Base-by-base conservation (phyloP, 2,329 filamentous ascomycete species). In the Ophiostoma pallidulum region DNA sequence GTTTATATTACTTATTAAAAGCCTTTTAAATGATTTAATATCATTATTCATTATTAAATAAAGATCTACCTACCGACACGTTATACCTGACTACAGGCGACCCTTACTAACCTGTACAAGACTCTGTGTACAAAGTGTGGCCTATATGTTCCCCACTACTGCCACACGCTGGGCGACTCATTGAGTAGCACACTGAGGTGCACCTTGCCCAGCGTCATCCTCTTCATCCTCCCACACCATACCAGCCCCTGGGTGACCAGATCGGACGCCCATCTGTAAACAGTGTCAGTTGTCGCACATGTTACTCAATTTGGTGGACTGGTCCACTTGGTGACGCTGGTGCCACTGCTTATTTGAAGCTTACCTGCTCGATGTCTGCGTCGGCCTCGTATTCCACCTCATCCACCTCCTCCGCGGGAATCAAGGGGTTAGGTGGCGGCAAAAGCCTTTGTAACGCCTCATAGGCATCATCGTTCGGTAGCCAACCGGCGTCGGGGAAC, bases 401-500 rank as follows among this genome's bases (percentile, higher is more conserved):
- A 49, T 97, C 92, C 8, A 90, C 72, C 50, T 86, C 80, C 0
- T 91, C 82, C 0, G 81, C 78, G 53, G 78, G 72, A 53, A 91
- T 82, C 9, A 75, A 68, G 4, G 75, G 67, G 0, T 67, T 61
- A 1, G 77, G 75, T 9, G 77, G 70, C 0, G 92, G 92, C 12
- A 98, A 73, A 24, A 94, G 73, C 58, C 86, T 85, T 58, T 77
- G 71, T 49, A 98, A 71, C 39, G 78, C 76, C 47, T 83, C 77
- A 50, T 91, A 77, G 1, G 80, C 74, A 12, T 77, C 75, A n/a
- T 87, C 78, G 48, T 85, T 76, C 54, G 77, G 72, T 49, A 90
- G 71, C 88, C 89, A 97, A 22, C 81, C 85, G 58, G 91, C 81
- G 57, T 90, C 80, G 3, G 92, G 92, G 70, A 97, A 97, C 47